Percentiles rank a stretch among this genome's conserved stretches.
These are phyloP conservation scores for Botryotinia narcissicola DNA, from an alignment of 2,329 filamentous ascomycete species.

Conservation along the genomic window DNA sequence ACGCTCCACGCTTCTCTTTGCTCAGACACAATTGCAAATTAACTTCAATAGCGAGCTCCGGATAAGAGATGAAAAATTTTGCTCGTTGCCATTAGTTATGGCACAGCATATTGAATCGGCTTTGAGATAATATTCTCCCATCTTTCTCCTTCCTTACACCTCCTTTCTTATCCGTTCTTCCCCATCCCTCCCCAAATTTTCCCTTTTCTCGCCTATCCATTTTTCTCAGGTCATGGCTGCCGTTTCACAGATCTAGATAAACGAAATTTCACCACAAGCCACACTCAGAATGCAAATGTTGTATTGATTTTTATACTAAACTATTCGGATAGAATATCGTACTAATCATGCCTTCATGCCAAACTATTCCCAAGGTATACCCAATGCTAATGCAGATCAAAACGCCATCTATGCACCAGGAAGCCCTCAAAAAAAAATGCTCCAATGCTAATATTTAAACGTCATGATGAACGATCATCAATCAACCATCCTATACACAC, in stretches of 20 bases:
- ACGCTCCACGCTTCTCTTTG: background rate
- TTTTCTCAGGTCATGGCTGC: background rate
- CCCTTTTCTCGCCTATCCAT: background rate
- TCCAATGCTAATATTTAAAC: background rate
- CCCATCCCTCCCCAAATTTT: background rate
- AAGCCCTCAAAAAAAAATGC: background rate
- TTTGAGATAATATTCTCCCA: background rate
- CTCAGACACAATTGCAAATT: background rate
- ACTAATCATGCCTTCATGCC: background rate
- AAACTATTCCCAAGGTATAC: background rate
- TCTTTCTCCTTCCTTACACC: background rate
- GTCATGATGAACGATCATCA: background rate
- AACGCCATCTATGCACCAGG: slow-evolving; percentile 6
- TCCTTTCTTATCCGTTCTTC: too few relatives aligned
- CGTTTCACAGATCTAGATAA: background rate
- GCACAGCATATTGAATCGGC: background rate
- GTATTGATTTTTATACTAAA: background rate
- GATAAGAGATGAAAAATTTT: background rate
- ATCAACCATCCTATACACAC: background rate
- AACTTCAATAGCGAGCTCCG: background rate
- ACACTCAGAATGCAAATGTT: background rate
- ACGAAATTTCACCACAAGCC: background rate
- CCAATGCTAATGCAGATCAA: background rate
- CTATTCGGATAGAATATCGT: background rate
- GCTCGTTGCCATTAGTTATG: background rate